These are phyloP conservation scores for Solanum megistacrolobum DNA, from an alignment of 257 asterid species.

Conservation along the genomic window DNA sequence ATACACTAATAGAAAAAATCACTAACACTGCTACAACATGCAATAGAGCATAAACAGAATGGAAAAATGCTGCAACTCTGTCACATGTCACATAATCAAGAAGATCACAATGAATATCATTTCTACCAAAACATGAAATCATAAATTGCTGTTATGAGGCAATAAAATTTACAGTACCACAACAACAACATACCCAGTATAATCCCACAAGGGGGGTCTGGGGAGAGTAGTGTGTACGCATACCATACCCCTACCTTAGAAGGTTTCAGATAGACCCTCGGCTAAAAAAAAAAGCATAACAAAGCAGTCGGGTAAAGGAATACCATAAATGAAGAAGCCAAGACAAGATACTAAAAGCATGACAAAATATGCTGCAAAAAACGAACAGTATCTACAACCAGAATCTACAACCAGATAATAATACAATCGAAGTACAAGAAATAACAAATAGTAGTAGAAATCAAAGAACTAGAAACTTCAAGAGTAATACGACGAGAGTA, in stretches of 20 bases:
- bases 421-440: neutral
- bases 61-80: neutral
- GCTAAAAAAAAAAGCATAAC: too few relatives aligned
- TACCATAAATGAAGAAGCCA: neutral
- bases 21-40: neutral
- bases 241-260: neutral
- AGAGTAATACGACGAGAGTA: neutral
- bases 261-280: neutral
- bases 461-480: too few relatives aligned
- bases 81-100: neutral
- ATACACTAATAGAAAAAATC: neutral
- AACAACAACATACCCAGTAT: too few relatives aligned
- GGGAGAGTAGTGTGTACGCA: too few relatives aligned
- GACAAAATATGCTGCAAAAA: neutral
- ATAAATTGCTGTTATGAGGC: neutral
- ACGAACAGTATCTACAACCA: neutral
- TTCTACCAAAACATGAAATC: neutral
- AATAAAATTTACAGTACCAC: neutral
- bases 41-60: neutral
- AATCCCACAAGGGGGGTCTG: too few relatives aligned
- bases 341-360: neutral
- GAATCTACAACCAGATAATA: neutral
- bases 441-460: too few relatives aligned
- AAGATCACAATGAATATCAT: neutral
- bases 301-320: neutral